Evolutionary conservation across 2,329 filamentous ascomycete species (phyloP).

Genomic region (Penicillium sp.): DNA sequence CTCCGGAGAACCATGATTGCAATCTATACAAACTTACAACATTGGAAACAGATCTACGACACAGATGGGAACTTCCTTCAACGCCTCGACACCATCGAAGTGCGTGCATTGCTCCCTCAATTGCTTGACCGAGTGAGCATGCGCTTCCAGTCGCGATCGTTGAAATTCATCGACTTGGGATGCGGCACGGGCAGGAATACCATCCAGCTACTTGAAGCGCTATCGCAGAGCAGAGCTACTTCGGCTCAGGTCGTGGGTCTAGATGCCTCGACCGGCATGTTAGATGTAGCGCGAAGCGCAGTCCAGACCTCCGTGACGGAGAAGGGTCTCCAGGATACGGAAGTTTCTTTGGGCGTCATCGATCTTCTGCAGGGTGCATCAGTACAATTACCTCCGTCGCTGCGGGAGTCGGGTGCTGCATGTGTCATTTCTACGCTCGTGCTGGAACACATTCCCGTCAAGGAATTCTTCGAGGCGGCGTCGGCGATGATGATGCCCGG

Average conservation of each 20-base stretch:
- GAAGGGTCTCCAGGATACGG: background rate
- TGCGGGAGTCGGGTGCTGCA: constrained; percentile 31
- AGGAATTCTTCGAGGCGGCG: constrained; percentile 53
- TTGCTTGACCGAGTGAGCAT: constrained; percentile 39
- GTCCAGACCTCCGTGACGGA: constrained; percentile 18
- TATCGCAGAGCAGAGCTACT: constrained; percentile 7
- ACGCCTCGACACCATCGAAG: constrained; percentile 56
- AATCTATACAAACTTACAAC: background rate
- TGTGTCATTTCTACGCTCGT: constrained; percentile 58
- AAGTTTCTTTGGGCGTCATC: constrained; percentile 32
- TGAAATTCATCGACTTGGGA: constrained; percentile 56
- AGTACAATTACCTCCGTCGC: constrained; percentile 8
- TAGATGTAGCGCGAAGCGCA: constrained; percentile 47
- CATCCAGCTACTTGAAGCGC: constrained; percentile 40
- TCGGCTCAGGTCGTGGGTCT: constrained; percentile 47
- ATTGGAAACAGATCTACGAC: constrained; percentile 51
- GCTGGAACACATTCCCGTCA: constrained; percentile 57
- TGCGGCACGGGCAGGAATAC: constrained; percentile 64
- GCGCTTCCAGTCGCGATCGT: constrained; percentile 13
- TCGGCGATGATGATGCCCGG: constrained; percentile 42
- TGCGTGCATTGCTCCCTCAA: constrained; percentile 48
- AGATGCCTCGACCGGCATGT: constrained; percentile 55
- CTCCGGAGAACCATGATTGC: background rate
- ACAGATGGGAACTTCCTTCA: constrained; percentile 63
- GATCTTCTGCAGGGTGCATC: constrained; percentile 35